phyloP scores from a whole-genome alignment of 1,284 basidiomycete species.

The Hemileccinum hortonii region DNA sequence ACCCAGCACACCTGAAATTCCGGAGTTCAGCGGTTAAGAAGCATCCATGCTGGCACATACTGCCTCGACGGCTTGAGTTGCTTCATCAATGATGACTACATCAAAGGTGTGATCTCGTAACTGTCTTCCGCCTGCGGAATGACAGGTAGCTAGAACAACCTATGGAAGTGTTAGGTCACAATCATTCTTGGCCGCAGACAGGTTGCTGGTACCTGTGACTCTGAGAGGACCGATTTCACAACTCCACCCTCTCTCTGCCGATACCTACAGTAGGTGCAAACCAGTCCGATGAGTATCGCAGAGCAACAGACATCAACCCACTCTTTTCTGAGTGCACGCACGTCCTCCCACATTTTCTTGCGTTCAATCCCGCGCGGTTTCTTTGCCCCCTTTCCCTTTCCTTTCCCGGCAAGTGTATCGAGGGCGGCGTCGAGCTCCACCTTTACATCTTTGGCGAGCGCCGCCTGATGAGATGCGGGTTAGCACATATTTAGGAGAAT shows the following conservation, averaged over 20 bases:
- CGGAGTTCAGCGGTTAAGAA: not conserved
- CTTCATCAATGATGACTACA: slow-evolving; percentile 93
- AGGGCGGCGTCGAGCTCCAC: slow-evolving; percentile 75
- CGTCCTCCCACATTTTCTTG: slow-evolving; percentile 89
- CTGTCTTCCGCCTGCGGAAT: slow-evolving; percentile 83
- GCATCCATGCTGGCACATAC: slow-evolving; percentile 41
- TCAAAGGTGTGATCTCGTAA: slow-evolving; percentile 80
- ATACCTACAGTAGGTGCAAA: slow-evolving; percentile 51
- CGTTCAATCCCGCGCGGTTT: slow-evolving; percentile 73
- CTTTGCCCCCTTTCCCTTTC: slow-evolving; percentile 75
- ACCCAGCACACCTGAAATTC: slow-evolving; percentile 86
- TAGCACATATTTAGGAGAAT: not conserved
- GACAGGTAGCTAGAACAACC: slow-evolving; percentile 91
- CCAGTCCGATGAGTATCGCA: slow-evolving; percentile 1
- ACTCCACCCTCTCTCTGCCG: slow-evolving; percentile 85
- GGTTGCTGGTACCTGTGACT: slow-evolving; percentile 58
- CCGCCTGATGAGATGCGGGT: slow-evolving; percentile 46
- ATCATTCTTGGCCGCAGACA: slow-evolving; percentile 48
- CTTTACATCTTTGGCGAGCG: slow-evolving; percentile 82
- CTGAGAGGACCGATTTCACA: slow-evolving; percentile 73
- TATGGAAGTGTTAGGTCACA: slow-evolving; percentile 28
- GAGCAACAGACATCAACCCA: slow-evolving; percentile 37
- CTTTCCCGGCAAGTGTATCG: slow-evolving; percentile 68
- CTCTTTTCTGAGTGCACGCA: slow-evolving; percentile 89
- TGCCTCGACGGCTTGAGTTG: slow-evolving; percentile 94